These are phyloP conservation scores for Wallacemonas sp. DNA, from an alignment of 208 protist genomes.

Conservation along the genomic window DNA sequence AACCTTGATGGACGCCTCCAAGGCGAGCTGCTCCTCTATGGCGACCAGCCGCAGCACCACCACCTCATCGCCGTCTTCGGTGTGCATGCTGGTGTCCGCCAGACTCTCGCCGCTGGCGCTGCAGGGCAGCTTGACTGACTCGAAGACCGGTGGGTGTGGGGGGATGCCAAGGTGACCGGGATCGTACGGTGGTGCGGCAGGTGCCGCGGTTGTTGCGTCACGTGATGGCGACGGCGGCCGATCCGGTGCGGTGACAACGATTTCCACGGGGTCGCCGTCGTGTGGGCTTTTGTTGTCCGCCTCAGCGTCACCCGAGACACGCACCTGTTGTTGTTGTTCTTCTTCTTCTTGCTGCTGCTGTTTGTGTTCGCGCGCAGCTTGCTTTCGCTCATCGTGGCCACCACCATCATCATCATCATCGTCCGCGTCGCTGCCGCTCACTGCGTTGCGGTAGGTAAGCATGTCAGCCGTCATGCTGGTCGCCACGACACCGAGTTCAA, in stretches of 20 bases:
- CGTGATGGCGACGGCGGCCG: too few species aligned
- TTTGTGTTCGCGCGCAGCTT: too few species aligned
- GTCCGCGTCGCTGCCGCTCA: neutral
- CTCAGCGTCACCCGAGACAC: too few species aligned
- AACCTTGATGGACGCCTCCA: slow-evolving; percentile 36
- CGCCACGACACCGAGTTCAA: neutral
- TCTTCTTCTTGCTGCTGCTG: neutral
- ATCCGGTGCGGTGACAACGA: too few species aligned
- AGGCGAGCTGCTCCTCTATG: slow-evolving; percentile 25
- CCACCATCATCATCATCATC: neutral
- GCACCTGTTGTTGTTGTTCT: too few species aligned
- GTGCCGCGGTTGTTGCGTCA: too few species aligned
- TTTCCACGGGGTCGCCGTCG: too few species aligned
- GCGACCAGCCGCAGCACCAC: slow-evolving; percentile 24
- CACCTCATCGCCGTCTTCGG: neutral
- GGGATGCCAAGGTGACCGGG: too few species aligned
- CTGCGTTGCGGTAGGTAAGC: neutral
- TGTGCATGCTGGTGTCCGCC: neutral
- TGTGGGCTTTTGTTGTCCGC: too few species aligned
- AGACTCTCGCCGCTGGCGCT: neutral
- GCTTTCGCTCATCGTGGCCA: neutral
- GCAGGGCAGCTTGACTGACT: neutral
- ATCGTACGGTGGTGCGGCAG: too few species aligned
- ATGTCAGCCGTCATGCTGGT: neutral
- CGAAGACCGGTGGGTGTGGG: too few species aligned